Evolutionary conservation across 257 asterid genomes (phyloP), one percentile per base, ranked within the genome.

Genomic region (Oldenlandia corymbosa): DNA sequence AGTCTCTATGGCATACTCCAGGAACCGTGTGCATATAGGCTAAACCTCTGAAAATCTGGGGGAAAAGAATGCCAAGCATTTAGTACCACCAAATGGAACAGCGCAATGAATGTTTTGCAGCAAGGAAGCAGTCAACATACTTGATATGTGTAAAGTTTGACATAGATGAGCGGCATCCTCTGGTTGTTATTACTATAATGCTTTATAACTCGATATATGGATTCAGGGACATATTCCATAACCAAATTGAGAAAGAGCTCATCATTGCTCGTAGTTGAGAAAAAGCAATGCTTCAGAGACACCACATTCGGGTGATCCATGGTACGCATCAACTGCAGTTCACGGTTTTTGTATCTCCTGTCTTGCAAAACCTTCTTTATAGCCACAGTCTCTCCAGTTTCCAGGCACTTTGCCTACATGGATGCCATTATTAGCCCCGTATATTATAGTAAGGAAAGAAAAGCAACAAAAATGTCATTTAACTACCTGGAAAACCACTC

Each of bases 1-100:
- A 77, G 74, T 91, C 98, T 79, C 98, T 80, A 68, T 88, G 98
- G 75, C 98, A 91, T 70, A 88, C 94, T 31, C 92, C 88, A 65
- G 94, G 79, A 79, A 91, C 98, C 72, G 88, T 72, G 70, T 91
- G 98, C 98, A 91, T 86, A 73, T 91, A 91, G 0, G 98, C 98
- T 82, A 91, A 75, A 65, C 97, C 98, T 75, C 94, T 81, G 77
- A 91, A 88, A 66, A 91, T 90, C 98, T 91, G 86, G n/a, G n/a
- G n/a, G n/a, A 64, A 67, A 56, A 46, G 62, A 63, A 68, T 2
- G n/a, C 57, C 66, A 23, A 39, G 56, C 62, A 54, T 32, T 42
- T 51, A 59, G 68, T 8, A 23, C 45, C 66, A 62, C 55, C 17
- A 14, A 32, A n/a, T 30, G 30, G 13, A 20, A 49, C 52, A 43